phyloP scores from a whole-genome alignment of 164 flowering plant genomes.

The Kingdonia uniflora region DNA sequence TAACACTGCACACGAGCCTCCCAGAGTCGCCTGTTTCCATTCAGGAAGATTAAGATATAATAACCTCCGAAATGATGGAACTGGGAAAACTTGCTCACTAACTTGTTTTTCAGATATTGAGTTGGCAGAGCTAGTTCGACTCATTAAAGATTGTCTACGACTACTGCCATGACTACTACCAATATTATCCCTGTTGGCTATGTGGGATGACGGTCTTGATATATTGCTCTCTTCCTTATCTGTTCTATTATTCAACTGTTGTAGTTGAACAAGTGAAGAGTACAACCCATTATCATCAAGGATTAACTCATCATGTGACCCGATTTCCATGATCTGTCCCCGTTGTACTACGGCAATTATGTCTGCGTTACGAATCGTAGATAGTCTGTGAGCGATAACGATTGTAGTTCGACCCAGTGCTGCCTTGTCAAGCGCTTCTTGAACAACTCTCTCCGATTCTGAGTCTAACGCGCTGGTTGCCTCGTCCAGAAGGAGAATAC shows the following conservation, averaged over 20 bases:
- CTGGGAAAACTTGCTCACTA: constrained; percentile 12
- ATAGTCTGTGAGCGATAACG: constrained; percentile 70
- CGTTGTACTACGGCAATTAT: constrained; percentile 51
- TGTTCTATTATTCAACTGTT: constrained; percentile 21
- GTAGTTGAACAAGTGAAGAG: constrained; percentile 43
- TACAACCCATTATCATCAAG: constrained; percentile 33
- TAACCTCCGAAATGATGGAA: constrained; percentile 51
- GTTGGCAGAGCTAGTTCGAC: constrained; percentile 40
- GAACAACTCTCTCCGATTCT: constrained; percentile 65
- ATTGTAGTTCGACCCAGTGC: constrained; percentile 62
- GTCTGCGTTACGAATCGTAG: constrained; percentile 65
- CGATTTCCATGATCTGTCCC: constrained; percentile 52
- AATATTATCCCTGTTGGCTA: neutral
- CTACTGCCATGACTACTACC: neutral
- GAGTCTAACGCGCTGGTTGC: constrained; percentile 83
- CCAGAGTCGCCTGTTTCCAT: constrained; percentile 56
- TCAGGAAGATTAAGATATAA: constrained; percentile 50
- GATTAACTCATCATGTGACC: constrained; percentile 50
- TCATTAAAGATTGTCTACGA: constrained; percentile 6
- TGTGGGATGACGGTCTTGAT: neutral
- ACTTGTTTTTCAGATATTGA: constrained; percentile 11
- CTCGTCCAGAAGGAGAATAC: constrained; percentile 67
- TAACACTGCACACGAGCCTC: constrained; percentile 37
- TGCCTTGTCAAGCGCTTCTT: constrained; percentile 62
- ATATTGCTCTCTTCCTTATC: neutral